A percentile compares a stretch with the other conserved stretches of the same genome.
These are phyloP conservation scores for Heritiera littoralis DNA, from an alignment of 345 rosid genomes.

Conservation along the genomic window DNA sequence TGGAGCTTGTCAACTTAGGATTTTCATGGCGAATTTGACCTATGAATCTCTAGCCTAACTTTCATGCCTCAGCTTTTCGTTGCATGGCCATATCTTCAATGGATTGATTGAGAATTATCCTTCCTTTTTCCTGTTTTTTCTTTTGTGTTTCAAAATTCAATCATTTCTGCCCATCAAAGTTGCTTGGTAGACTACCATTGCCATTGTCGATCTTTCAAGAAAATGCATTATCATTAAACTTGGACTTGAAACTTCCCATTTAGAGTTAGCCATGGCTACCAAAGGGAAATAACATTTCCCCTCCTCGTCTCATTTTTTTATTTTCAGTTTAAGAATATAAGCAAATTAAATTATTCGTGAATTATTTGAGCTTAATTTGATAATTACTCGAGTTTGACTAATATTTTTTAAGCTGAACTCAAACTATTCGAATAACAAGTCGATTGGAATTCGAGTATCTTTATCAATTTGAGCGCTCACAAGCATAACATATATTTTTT, in stretches of 20 bases:
- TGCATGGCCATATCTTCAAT: slow-evolving; percentile 32
- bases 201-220: too few species aligned
- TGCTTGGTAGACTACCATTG: slow-evolving; percentile 14
- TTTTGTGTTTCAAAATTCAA: slow-evolving; percentile 4
- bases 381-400: too few species aligned
- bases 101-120: slow-evolving; percentile 19
- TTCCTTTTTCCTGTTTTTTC: not conserved
- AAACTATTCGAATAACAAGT: too few species aligned
- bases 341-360: too few species aligned
- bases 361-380: too few species aligned
- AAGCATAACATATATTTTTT: too few species aligned
- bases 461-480: too few species aligned
- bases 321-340: not conserved
- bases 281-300: not conserved
- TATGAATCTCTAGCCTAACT: slow-evolving; percentile 25
- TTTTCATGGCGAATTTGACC: slow-evolving; percentile 42
- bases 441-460: too few species aligned
- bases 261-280: not conserved
- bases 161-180: slow-evolving; percentile 22
- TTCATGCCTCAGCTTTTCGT: slow-evolving; percentile 46
- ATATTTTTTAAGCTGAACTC: too few species aligned
- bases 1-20: slow-evolving; percentile 38
- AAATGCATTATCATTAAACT: too few species aligned
- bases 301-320: not conserved
- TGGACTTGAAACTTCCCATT: not conserved